Percentiles rank a stretch among this genome's conserved stretches.
These are phyloP conservation scores for Notholithocarpus densiflorus DNA, from an alignment of 306 rosid species.

Conservation along the genomic window DNA sequence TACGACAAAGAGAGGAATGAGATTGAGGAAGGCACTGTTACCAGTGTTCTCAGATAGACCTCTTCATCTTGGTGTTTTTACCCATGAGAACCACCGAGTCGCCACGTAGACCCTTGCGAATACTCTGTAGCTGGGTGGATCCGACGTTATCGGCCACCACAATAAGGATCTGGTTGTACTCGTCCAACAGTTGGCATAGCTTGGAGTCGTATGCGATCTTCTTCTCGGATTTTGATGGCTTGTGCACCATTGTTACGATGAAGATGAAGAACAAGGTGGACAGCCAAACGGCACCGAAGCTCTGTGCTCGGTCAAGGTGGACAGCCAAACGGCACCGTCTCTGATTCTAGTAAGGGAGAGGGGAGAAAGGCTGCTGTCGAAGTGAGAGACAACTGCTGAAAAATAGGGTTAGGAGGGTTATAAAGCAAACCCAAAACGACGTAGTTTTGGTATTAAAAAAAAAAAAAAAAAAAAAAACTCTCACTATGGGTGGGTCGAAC, in stretches of 20 bases:
- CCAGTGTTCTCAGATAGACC: conserved; percentile 67
- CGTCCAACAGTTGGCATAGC: conserved; percentile 71
- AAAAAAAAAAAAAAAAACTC: too few species aligned
- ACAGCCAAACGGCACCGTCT: conserved; percentile 63
- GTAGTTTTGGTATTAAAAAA: too few species aligned
- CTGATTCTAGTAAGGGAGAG: conserved; percentile 1
- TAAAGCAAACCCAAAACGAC: too few species aligned
- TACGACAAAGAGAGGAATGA: conserved; percentile 80
- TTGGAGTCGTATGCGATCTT: conserved; percentile 69
- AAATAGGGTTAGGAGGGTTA: too few species aligned
- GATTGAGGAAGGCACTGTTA: conserved; percentile 55
- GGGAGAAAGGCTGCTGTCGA: too few species aligned
- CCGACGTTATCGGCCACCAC: conserved; percentile 94
- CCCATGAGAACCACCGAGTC: conserved; percentile 92
- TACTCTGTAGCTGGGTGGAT: conserved; percentile 81
- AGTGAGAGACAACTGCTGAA: too few species aligned
- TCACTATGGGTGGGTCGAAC: too few species aligned
- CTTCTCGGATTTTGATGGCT: conserved; percentile 77
- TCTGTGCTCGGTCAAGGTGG: conserved; percentile 56
- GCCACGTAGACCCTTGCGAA: conserved; percentile 76
- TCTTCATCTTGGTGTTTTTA: conserved; percentile 98
- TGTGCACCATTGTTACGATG: conserved; percentile 36
- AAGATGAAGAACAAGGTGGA: not conserved
- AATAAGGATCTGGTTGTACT: conserved; percentile 62
- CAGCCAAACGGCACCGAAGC: too few species aligned